Evolutionary conservation across 2,329 filamentous ascomycete species (phyloP).

Genomic region (Microascus cirrosus): DNA sequence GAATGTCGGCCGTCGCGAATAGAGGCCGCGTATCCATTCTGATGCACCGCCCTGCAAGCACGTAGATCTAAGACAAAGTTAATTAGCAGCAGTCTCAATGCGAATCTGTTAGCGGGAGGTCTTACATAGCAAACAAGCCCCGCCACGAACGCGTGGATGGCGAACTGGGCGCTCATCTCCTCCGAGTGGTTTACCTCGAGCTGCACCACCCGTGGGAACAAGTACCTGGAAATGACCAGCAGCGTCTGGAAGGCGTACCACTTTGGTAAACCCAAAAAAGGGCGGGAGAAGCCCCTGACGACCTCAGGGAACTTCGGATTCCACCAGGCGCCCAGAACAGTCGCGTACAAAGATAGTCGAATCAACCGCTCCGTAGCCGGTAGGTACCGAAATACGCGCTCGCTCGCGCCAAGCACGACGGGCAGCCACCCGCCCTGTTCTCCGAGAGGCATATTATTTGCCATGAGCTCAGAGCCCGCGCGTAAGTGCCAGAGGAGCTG

Average conservation of each 20-base stretch:
- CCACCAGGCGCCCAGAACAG: conserved; percentile 51
- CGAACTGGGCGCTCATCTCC: conserved; percentile 28
- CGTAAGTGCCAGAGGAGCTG: conserved; percentile 41
- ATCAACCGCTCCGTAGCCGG: conserved; percentile 29
- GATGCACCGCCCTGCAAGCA: conserved; percentile 31
- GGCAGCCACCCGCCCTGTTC: neutral
- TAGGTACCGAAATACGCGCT: conserved; percentile 19
- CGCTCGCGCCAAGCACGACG: neutral
- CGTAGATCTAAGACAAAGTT: conserved; percentile 26
- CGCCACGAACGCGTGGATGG: conserved; percentile 44
- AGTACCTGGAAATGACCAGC: conserved; percentile 42
- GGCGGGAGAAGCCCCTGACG: conserved; percentile 46
- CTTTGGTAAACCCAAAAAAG: conserved; percentile 46
- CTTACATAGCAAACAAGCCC: conserved; percentile 42
- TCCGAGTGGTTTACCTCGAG: conserved; percentile 25
- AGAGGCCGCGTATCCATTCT: conserved; percentile 46
- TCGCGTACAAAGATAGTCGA: conserved; percentile 34
- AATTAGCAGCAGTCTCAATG: neutral
- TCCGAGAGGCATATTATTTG: neutral
- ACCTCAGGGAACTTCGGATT: conserved; percentile 55
- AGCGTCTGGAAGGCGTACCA: conserved; percentile 58
- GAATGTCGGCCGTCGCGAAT: conserved; percentile 20
- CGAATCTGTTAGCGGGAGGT: neutral
- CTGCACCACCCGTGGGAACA: conserved; percentile 31
- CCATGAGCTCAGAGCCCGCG: conserved; percentile 13